These are phyloP conservation scores for Tylopilus orsonianus DNA, from an alignment of 1,284 basidiomycete species.

Conservation along the genomic window DNA sequence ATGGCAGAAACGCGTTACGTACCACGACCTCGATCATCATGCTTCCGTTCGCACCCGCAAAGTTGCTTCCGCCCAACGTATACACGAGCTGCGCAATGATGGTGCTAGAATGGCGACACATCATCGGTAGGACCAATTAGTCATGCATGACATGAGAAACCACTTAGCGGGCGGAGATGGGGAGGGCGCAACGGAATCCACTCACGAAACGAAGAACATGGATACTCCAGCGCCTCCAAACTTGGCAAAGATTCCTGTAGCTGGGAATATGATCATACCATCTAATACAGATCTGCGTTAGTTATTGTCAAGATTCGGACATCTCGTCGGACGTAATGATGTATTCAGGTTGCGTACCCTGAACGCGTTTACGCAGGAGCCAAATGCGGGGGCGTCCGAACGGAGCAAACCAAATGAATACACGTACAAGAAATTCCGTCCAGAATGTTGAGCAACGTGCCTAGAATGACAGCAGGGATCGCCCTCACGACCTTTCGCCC, in stretches of 20 bases:
- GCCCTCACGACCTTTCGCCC: constrained; percentile 44
- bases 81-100: constrained; percentile 85
- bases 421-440: constrained; percentile 88
- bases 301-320: background rate
- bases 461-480: constrained; percentile 85
- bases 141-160: background rate
- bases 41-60: constrained; percentile 88
- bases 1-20: constrained; percentile 33
- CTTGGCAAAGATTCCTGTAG: constrained; percentile 74
- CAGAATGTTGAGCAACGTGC: constrained; percentile 86
- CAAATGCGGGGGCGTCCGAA: background rate
- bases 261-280: constrained; percentile 91
- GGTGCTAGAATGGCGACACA: constrained; percentile 24
- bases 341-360: constrained; percentile 4
- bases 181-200: constrained; percentile 11
- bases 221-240: constrained; percentile 91
- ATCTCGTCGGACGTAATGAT: background rate
- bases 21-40: constrained; percentile 99
- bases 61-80: constrained; percentile 85
- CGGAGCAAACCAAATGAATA: constrained; percentile 8
- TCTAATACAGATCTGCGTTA: constrained; percentile 41
- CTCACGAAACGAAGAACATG: constrained; percentile 88
- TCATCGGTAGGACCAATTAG: background rate
- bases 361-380: constrained; percentile 9
- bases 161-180: constrained; percentile 1